Conservation (phyloP, 2,329 filamentous ascomycete genomes). For the Fusarium pilosicola region DNA sequence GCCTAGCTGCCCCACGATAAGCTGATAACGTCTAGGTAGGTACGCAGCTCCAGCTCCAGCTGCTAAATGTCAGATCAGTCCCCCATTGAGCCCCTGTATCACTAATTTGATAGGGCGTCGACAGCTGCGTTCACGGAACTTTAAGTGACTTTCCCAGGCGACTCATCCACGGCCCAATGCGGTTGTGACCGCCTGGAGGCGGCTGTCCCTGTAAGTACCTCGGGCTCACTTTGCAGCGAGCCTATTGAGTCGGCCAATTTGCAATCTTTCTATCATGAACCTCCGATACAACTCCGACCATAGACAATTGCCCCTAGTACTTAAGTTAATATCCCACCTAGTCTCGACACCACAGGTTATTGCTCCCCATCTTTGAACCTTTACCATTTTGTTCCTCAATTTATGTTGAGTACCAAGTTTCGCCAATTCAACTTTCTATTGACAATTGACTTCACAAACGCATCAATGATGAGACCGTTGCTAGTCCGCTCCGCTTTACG, state of each 20-base stretch:
- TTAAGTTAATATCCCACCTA: slow-evolving; percentile 29
- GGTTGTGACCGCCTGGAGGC: slow-evolving; percentile 41
- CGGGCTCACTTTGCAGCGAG: slow-evolving; percentile 24
- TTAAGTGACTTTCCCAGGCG: slow-evolving; percentile 27
- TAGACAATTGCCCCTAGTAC: slow-evolving; percentile 28
- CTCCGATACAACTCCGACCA: slow-evolving; percentile 44
- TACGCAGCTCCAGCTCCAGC: not conserved
- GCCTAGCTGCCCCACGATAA: slow-evolving; percentile 23
- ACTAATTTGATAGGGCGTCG: slow-evolving; percentile 17
- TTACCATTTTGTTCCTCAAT: not conserved
- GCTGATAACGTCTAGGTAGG: slow-evolving; percentile 18
- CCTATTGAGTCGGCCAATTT: slow-evolving; percentile 37
- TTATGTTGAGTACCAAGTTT: not conserved
- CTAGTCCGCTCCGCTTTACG: slow-evolving; percentile 48
- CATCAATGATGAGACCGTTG: slow-evolving; percentile 46
- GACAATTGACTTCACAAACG: slow-evolving; percentile 15
- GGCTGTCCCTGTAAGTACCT: slow-evolving; percentile 41
- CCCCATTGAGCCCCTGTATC: slow-evolving; percentile 6
- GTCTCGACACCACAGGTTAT: not conserved
- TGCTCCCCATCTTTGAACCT: slow-evolving; percentile 5
- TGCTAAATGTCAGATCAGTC: slow-evolving; percentile 6
- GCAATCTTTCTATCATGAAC: slow-evolving; percentile 28
- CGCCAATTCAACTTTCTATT: not conserved
- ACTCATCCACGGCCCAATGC: slow-evolving; percentile 35
- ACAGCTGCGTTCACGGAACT: slow-evolving; percentile 26